Evolutionary conservation across 495 filamentous ascomycete species (phyloP).

Genomic region (Jackrogersella minutella): DNA sequence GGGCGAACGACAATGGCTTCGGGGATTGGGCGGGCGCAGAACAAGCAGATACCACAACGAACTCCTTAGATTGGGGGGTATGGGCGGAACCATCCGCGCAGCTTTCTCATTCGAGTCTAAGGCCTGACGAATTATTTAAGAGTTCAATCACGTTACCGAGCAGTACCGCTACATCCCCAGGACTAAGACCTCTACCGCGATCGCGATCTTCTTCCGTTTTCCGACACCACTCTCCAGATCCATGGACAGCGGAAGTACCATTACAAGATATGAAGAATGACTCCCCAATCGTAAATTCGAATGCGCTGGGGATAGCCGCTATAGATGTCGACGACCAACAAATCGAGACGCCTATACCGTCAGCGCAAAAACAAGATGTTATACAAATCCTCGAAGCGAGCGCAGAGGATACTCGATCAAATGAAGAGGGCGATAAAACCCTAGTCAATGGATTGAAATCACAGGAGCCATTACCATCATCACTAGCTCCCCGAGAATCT

Average conservation of each 20-base stretch:
- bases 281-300: neutral
- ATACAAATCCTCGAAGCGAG: neutral
- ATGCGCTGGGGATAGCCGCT: neutral
- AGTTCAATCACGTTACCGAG: slow-evolving; percentile 53
- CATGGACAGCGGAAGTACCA: slow-evolving; percentile 54
- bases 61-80: slow-evolving; percentile 49
- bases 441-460: neutral
- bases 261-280: slow-evolving; percentile 15
- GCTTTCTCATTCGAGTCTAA: slow-evolving; percentile 46
- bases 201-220: slow-evolving; percentile 47
- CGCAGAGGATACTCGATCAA: neutral
- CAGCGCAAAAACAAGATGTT: neutral
- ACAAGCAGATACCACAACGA: slow-evolving; percentile 29
- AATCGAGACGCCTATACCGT: neutral
- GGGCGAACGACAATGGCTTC: slow-evolving; percentile 55
- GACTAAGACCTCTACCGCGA: slow-evolving; percentile 37
- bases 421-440: neutral
- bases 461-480: neutral
- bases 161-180: slow-evolving; percentile 45
- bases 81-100: slow-evolving; percentile 46
- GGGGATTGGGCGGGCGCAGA: slow-evolving; percentile 51
- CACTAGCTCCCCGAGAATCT: neutral
- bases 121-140: slow-evolving; percentile 42
- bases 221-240: slow-evolving; percentile 62
- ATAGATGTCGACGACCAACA: neutral